Evolutionary conservation across 176 grass and related monocot genomes (phyloP), one percentile per base, ranked within the genome.

Genomic region (Pontederia paniculata): DNA sequence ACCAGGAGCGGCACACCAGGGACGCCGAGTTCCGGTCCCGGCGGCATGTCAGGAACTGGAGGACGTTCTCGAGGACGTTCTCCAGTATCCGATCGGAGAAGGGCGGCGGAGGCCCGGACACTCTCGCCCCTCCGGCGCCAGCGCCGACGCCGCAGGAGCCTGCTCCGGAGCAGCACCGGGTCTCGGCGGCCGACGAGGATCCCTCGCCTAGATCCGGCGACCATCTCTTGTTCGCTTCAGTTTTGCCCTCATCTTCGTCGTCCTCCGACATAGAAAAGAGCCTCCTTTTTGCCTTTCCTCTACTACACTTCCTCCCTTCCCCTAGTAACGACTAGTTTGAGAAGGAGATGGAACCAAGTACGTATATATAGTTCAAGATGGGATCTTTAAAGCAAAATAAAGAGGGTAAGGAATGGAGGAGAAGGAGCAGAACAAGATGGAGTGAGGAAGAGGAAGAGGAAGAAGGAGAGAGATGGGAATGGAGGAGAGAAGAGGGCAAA

Each of bases 21-120:
- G 94, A 98, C 11, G 80, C 81, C 2, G 87, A 64, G 66, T 80
- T 74, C 12, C 94, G 83, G 80, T 98, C 94, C 17, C 69, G 61
- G 43, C 78, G 69, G 0, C 73, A 67, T 18, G 60, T 21, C 41
- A 98, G 78, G 80, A 98, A 98, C 80, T 93, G 80, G 14, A 98
- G 83, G 57, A 98, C 94, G 69, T 79, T 88, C 80, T 98, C 87
- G 14, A 98, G 69, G 23, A 98, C 94, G 78, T 88, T 98, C 57
- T 88, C 87, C 10, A 98, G 80, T 0, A 98, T 77, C 81, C 88
- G 94, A 77, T 88, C 87, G 62, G 67, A 72, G 47, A 80, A 78
- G 13, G 87, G 78, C 37, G 78, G 81, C 56, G 78, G 69, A 44
- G 81, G 68, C 44, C 62, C 50, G 10, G 51, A 25, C 12, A 62